Conservation (phyloP, 176 grass and related monocot genomes). For the Chloris gayana region DNA sequence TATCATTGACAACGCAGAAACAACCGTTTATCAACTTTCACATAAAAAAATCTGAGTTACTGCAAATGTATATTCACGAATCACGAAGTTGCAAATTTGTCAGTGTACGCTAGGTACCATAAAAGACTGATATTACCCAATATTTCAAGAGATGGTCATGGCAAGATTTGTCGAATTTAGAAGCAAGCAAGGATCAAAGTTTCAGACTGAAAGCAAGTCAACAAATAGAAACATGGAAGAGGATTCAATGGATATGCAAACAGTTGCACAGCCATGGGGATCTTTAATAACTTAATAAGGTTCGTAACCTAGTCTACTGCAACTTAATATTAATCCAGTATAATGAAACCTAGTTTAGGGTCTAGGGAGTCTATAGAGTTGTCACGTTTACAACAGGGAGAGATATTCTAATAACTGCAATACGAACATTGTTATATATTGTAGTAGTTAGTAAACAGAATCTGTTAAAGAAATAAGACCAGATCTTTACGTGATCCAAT, state of each 20-base stretch:
- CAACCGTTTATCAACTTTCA: conserved; percentile 7
- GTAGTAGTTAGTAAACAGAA: conserved; percentile 54
- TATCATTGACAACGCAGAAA: conserved; percentile 6
- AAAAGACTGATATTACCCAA: neutral
- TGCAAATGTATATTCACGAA: too few relatives aligned
- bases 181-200: neutral
- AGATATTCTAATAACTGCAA: conserved; percentile 9
- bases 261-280: conserved; percentile 3
- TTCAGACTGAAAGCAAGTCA: conserved; percentile 26
- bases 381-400: neutral
- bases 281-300: conserved; percentile 13
- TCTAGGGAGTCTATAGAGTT: neutral
- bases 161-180: neutral
- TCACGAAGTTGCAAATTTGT: too few relatives aligned
- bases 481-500: conserved; percentile 34
- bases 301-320: conserved; percentile 29
- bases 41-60: neutral
- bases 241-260: conserved; percentile 34
- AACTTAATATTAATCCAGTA: neutral
- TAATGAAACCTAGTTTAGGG: neutral
- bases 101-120: neutral
- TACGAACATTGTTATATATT: conserved; percentile 4
- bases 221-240: conserved; percentile 18
- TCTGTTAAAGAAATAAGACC: conserved; percentile 48
- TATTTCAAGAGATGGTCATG: neutral